Evolutionary conservation across 495 filamentous ascomycete species (phyloP).

Genomic region (Penicillium nucicola): DNA sequence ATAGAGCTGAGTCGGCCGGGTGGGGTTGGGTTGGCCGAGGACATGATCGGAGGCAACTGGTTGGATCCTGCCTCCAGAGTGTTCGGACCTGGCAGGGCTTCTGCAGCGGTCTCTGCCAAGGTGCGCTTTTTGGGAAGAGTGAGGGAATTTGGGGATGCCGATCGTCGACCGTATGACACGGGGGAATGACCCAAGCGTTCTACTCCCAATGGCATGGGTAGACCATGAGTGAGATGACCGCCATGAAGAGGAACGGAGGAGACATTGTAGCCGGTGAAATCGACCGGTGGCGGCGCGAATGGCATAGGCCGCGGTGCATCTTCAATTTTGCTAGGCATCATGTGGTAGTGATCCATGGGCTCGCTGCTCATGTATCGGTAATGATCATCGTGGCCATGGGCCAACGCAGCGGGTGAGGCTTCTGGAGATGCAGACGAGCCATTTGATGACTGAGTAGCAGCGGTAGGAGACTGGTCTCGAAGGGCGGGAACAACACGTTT

Average conservation of each 20-base stretch:
- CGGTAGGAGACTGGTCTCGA: slow-evolving; percentile 51
- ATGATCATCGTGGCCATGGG: slow-evolving; percentile 58
- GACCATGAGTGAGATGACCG: slow-evolving; percentile 24
- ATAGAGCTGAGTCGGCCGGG: slow-evolving; percentile 68
- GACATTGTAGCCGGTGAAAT: slow-evolving; percentile 48
- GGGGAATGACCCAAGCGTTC: slow-evolving; percentile 32
- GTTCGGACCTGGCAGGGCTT: slow-evolving; percentile 25
- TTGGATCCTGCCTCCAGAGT: slow-evolving; percentile 40
- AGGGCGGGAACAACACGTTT: slow-evolving; percentile 90
- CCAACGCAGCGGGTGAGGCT: slow-evolving; percentile 44
- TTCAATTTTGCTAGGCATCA: slow-evolving; percentile 17
- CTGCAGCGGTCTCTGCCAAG: slow-evolving; percentile 33
- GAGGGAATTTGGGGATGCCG: slow-evolving; percentile 37
- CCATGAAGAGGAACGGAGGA: slow-evolving; percentile 33
- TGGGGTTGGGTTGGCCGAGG: slow-evolving; percentile 36
- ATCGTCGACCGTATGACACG: slow-evolving; percentile 36
- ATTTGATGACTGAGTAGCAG: slow-evolving; percentile 41
- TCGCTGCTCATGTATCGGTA: slow-evolving; percentile 44
- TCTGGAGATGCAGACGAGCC: slow-evolving; percentile 45
- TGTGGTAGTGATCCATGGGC: slow-evolving; percentile 32
- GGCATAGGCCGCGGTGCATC: slow-evolving; percentile 28
- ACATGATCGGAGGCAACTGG: slow-evolving; percentile 46
- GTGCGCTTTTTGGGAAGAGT: slow-evolving; percentile 44
- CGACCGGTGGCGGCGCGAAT: slow-evolving; percentile 47
- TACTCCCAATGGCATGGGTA: slow-evolving; percentile 42